These are phyloP conservation scores for Aureobasidium lini DNA, from an alignment of 2,329 filamentous ascomycete species.

Conservation along the genomic window DNA sequence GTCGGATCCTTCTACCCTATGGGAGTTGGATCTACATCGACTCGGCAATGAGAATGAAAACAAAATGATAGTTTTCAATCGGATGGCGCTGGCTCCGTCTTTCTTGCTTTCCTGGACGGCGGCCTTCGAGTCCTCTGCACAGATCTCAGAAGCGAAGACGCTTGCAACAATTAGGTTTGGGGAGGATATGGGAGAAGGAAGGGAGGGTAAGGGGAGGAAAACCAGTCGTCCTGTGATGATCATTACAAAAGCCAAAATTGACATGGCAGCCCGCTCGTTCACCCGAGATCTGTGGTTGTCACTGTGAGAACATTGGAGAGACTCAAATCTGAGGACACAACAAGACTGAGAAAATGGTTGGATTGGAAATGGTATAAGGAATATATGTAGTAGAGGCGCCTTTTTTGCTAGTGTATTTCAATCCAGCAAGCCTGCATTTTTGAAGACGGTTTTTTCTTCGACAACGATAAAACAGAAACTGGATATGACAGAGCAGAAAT, in stretches of 20 bases:
- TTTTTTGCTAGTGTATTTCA: not conserved
- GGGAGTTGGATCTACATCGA: not conserved
- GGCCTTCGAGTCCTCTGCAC: not conserved
- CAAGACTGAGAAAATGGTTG: not conserved
- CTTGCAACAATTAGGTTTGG: not conserved
- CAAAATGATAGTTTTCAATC: constrained; percentile 32
- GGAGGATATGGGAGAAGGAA: not conserved
- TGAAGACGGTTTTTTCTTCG: not conserved
- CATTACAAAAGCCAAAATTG: constrained; percentile 18
- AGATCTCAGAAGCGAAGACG: not conserved
- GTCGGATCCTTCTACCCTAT: too few relatives aligned
- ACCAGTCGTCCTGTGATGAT: constrained; percentile 17
- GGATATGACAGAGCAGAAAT: not conserved
- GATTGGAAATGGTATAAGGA: not conserved
- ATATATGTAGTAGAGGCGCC: not conserved
- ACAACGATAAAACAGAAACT: not conserved
- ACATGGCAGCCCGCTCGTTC: constrained; percentile 13
- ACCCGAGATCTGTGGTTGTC: constrained; percentile 15
- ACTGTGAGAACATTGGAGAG: constrained; percentile 19
- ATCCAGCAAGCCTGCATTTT: not conserved
- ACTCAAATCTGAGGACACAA: constrained; percentile 18
- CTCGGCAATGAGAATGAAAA: not conserved
- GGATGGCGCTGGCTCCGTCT: constrained; percentile 28
- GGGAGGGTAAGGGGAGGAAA: not conserved
- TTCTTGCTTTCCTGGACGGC: not conserved